Evolutionary conservation across 495 filamentous ascomycete species (phyloP).

Genomic region (Lophium mytilinum): DNA sequence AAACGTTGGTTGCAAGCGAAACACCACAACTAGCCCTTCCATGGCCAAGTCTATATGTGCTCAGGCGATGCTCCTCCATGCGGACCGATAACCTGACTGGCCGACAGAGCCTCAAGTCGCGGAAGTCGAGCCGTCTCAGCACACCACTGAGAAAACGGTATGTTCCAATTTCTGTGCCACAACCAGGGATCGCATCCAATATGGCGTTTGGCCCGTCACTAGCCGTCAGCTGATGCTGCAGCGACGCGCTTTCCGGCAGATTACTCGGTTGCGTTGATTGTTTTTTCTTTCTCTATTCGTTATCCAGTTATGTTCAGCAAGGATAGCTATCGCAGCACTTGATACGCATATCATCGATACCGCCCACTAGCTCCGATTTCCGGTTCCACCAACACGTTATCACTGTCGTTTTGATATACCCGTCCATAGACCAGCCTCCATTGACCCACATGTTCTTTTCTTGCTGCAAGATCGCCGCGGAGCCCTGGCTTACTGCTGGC

Average conservation of each 20-base stretch:
- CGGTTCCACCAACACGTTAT: neutral
- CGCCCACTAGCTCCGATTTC: neutral
- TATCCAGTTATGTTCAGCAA: neutral
- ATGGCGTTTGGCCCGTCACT: neutral
- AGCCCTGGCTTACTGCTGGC: neutral
- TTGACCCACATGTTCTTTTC: conserved; percentile 1
- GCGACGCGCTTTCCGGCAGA: neutral
- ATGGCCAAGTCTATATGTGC: neutral
- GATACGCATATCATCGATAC: neutral
- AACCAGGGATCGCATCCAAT: neutral
- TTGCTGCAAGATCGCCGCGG: neutral
- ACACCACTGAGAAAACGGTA: neutral
- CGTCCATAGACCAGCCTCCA: neutral
- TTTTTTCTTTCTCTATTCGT: neutral
- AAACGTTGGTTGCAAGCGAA: neutral
- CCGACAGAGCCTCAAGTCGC: neutral
- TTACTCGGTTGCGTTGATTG: neutral
- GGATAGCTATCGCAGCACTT: neutral
- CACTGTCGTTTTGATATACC: neutral
- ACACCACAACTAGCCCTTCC: neutral
- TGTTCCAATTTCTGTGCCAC: neutral
- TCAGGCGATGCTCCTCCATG: neutral
- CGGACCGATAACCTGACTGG: neutral
- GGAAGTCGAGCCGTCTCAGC: neutral
- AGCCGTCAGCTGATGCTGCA: conserved; percentile 1